phyloP scores from a whole-genome alignment of 257 asterid genomes.

The Solanum tarijense region DNA sequence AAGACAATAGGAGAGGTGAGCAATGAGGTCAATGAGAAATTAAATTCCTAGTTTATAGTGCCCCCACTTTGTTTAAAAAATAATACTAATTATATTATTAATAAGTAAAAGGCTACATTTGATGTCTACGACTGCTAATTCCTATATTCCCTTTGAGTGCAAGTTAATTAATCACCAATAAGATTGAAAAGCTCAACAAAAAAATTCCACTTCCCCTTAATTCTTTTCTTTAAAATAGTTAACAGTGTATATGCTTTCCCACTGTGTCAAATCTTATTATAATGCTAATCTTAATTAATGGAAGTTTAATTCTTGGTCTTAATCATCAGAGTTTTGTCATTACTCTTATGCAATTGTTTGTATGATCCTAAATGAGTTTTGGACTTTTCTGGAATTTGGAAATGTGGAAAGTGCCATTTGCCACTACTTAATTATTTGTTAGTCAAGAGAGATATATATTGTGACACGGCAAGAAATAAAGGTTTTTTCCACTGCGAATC shows the following conservation, averaged over 20 bases:
- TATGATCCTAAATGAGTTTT: neutral
- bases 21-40: constrained; percentile 17
- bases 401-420: neutral
- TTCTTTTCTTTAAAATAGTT: neutral
- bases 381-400: constrained; percentile 5
- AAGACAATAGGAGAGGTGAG: neutral
- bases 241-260: constrained; percentile 11
- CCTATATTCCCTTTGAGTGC: constrained; percentile 2
- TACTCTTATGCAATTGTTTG: neutral
- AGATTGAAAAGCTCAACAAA: constrained; percentile 3
- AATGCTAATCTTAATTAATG: neutral
- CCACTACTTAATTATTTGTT: neutral
- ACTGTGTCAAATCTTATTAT: neutral
- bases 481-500: neutral
- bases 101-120: constrained; percentile 4
- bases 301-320: neutral
- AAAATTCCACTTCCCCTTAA: constrained; percentile 8
- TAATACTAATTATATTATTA: neutral
- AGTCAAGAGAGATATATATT: neutral
- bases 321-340: neutral
- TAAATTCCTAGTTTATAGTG: neutral
- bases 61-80: neutral
- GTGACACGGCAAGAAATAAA: no score
- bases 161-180: constrained; percentile 14
- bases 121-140: neutral